These are phyloP conservation scores for Middelhovenomyces tepae DNA, from an alignment of 805 yeast genomes.

Conservation along the genomic window DNA sequence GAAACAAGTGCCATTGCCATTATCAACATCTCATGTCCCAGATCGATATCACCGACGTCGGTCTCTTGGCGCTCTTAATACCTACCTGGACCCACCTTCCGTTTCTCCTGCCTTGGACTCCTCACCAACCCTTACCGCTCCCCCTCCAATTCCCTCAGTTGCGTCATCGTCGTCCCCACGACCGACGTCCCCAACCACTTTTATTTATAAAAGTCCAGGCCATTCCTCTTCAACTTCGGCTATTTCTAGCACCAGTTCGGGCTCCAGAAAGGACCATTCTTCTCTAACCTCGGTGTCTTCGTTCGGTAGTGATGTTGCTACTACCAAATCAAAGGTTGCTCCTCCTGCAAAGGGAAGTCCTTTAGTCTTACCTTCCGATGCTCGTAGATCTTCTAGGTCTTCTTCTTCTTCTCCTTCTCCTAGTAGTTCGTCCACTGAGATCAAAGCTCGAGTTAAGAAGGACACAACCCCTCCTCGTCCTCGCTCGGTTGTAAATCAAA, in stretches of 20 bases:
- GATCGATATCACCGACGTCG: no score
- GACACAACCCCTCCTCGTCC: no score
- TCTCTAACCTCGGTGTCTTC: constrained; percentile 3
- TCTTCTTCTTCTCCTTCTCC: constrained; percentile 10
- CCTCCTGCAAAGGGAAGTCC: constrained; percentile 9
- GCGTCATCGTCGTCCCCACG: background rate
- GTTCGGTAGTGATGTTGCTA: background rate
- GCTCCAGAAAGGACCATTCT: constrained; percentile 3
- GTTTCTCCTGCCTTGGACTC: no score
- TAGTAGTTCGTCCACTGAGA: background rate
- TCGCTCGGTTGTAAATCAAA: no score
- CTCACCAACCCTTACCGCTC: no score
- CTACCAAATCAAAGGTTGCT: constrained; percentile 1
- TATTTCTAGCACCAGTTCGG: constrained; percentile 1
- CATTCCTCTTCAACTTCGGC: constrained; percentile 4
- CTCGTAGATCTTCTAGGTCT: constrained; percentile 13
- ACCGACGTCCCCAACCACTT: no score
- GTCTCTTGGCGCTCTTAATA: background rate
- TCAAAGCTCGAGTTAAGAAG: background rate
- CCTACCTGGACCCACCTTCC: constrained; percentile 4
- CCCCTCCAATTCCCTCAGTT: constrained; percentile 3
- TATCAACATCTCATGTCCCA: no score
- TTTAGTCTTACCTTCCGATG: constrained; percentile 17
- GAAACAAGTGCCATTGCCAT: no score
- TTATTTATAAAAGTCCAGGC: constrained; percentile 1